phyloP scores from a whole-genome alignment of 805 yeast species.

The Danielia reshetovae region DNA sequence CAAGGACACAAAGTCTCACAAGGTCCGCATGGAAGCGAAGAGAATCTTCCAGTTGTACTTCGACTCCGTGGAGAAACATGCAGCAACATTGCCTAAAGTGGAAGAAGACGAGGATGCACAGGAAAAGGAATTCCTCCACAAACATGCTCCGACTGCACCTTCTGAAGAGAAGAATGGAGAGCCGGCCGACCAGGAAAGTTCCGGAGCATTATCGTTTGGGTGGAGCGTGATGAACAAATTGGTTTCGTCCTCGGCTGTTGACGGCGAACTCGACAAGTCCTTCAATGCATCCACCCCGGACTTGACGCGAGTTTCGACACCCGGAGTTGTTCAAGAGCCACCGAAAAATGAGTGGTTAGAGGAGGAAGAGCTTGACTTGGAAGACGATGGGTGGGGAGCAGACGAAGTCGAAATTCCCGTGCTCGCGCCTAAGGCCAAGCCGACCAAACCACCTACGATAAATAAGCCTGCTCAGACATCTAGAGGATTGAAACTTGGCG shows the following conservation, averaged over 20 bases:
- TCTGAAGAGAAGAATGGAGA: conserved; percentile 3
- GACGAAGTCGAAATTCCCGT: conserved; percentile 2
- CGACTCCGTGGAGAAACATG: conserved; percentile 35
- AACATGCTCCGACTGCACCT: conserved; percentile 17
- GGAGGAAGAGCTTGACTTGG: conserved; percentile 11
- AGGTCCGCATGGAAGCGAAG: conserved; percentile 71
- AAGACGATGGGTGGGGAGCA: conserved; percentile 20
- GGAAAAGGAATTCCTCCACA: conserved; percentile 34
- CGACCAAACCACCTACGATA: conserved; percentile 2
- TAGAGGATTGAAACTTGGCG: conserved; percentile 1
- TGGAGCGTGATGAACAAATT: conserved; percentile 37
- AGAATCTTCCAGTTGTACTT: conserved; percentile 58
- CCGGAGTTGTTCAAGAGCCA: conserved; percentile 12
- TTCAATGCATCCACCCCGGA: conserved; percentile 37
- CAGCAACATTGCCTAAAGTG: conserved; percentile 27
- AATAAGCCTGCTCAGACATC: conserved; percentile 5
- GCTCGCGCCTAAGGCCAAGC: conserved; percentile 4
- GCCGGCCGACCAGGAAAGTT: conserved; percentile 5
- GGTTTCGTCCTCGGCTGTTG: conserved; percentile 23
- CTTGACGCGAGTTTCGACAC: conserved; percentile 26
- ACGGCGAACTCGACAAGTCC: conserved; percentile 34
- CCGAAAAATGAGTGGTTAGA: conserved; percentile 6
- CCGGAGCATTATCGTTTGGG: conserved; percentile 23
- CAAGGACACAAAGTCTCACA: conserved; percentile 61
- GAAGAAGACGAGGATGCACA: conserved; percentile 37